Percentiles rank a stretch among this genome's conserved stretches.
phyloP scores from a whole-genome alignment of 1,139 yeast genomes.

The Ogataea hybrid region DNA sequence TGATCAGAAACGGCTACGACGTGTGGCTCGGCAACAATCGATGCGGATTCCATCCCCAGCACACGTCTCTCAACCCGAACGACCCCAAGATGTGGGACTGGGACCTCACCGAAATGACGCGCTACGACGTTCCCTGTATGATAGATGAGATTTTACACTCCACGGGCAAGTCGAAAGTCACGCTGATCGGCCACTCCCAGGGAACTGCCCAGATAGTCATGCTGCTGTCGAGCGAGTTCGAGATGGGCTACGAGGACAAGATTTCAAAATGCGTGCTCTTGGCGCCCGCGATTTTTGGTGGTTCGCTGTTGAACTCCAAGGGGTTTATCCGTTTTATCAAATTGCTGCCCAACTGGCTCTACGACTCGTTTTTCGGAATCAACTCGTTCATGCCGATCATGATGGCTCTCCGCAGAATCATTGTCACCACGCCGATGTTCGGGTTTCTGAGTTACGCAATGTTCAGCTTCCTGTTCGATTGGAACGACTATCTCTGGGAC shows the following conservation, averaged over 20 bases:
- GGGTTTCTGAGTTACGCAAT: slow-evolving; percentile 68
- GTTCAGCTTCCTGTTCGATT: slow-evolving; percentile 81
- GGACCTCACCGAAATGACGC: slow-evolving; percentile 82
- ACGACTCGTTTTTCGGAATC: slow-evolving; percentile 54
- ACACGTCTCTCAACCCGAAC: slow-evolving; percentile 41
- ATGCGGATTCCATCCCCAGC: slow-evolving; percentile 76
- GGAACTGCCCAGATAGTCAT: slow-evolving; percentile 86
- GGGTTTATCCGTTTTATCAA: slow-evolving; percentile 57
- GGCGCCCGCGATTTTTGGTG: slow-evolving; percentile 92
- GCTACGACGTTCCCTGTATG: slow-evolving; percentile 71
- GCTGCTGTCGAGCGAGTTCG: slow-evolving; percentile 48
- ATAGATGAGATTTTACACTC: slow-evolving; percentile 57
- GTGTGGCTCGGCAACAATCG: slow-evolving; percentile 95
- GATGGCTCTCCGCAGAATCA: slow-evolving; percentile 45
- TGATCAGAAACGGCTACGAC: slow-evolving; percentile 65
- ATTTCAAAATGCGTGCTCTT: slow-evolving; percentile 70
- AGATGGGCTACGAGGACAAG: slow-evolving; percentile 33
- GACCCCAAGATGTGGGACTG: slow-evolving; percentile 75
- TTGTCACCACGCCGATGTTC: slow-evolving; percentile 50
- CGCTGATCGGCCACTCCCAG: slow-evolving; percentile 83
- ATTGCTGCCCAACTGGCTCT: slow-evolving; percentile 37
- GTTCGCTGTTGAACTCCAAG: slow-evolving; percentile 59
- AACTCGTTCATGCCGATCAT: slow-evolving; percentile 60
- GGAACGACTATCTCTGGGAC: slow-evolving; percentile 85
- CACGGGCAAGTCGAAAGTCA: slow-evolving; percentile 40